These are phyloP conservation scores for Colletotrichum lupini DNA, from an alignment of 2,329 filamentous ascomycete species.

Conservation along the genomic window DNA sequence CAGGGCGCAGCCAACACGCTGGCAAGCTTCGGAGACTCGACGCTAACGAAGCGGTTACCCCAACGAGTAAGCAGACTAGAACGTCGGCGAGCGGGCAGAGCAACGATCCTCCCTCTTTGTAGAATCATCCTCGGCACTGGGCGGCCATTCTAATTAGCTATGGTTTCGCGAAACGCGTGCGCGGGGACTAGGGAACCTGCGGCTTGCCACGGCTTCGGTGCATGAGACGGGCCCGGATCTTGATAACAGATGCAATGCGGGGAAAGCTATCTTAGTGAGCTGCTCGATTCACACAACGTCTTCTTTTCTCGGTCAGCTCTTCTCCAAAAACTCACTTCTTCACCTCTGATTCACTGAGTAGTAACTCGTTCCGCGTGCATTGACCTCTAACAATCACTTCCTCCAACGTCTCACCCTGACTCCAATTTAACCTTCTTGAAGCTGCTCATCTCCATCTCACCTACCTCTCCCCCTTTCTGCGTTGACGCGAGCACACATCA, in stretches of 20 bases:
- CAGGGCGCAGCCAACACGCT: neutral
- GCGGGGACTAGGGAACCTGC: neutral
- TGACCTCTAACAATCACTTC: neutral
- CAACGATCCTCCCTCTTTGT: neutral
- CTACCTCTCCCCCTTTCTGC: neutral
- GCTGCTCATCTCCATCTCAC: neutral
- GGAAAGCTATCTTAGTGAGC: constrained; percentile 4
- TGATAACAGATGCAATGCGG: constrained; percentile 25
- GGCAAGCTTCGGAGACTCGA: neutral
- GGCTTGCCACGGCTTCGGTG: constrained; percentile 25
- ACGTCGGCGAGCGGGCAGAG: neutral
- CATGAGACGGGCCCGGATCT: constrained; percentile 6
- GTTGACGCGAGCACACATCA: neutral
- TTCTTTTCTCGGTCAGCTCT: neutral
- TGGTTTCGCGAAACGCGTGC: neutral
- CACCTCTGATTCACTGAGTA: neutral
- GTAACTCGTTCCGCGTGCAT: constrained; percentile 9
- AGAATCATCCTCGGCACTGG: constrained; percentile 7
- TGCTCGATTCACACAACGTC: neutral
- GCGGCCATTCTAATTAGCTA: neutral
- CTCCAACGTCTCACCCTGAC: neutral
- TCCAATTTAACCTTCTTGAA: neutral
- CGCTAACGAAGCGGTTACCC: constrained; percentile 30
- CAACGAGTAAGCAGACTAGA: constrained; percentile 11
- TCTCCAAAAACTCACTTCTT: neutral